These are phyloP conservation scores for Porphyra umbilicalis DNA, from an alignment of 31 red algal genomes.

Conservation along the genomic window DNA sequence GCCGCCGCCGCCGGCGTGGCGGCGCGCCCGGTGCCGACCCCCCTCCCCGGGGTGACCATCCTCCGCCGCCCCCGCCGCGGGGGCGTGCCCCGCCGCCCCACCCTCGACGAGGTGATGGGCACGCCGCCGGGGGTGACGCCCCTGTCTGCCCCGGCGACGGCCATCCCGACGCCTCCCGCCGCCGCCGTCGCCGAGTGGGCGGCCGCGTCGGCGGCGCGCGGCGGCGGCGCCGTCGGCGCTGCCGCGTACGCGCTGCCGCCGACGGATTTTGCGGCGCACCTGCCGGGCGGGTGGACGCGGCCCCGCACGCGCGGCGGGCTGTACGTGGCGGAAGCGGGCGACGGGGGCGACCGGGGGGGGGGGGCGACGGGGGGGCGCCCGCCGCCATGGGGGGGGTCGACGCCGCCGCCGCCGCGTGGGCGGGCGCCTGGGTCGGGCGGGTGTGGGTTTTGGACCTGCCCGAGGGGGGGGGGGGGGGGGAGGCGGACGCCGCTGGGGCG, in stretches of 20 bases:
- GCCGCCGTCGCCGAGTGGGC: neutral
- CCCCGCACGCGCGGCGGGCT: neutral
- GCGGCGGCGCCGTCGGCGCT: neutral
- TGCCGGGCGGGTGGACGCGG: neutral
- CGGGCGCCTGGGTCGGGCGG: neutral
- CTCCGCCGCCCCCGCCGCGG: neutral
- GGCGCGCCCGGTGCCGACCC: neutral
- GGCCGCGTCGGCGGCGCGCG: neutral
- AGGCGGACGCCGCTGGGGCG: too few relatives aligned
- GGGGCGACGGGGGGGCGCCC: neutral
- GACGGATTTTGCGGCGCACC: neutral
- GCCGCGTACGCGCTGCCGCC: neutral
- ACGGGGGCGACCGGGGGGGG: neutral
- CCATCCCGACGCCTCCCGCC: neutral
- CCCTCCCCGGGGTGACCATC: neutral
- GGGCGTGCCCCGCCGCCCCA: neutral
- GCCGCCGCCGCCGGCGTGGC: neutral
- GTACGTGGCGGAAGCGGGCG: too few relatives aligned
- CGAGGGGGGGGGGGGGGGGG: neutral
- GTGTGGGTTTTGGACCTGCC: neutral
- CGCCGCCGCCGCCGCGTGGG: neutral
- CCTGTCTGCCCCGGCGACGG: neutral
- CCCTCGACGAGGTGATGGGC: neutral
- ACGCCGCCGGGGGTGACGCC: neutral
- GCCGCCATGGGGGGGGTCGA: neutral